Percentiles rank a stretch among this genome's conserved stretches.
Evolutionary conservation across 1,284 basidiomycete genomes (phyloP).

Genomic region (Xanthoconium separans): DNA sequence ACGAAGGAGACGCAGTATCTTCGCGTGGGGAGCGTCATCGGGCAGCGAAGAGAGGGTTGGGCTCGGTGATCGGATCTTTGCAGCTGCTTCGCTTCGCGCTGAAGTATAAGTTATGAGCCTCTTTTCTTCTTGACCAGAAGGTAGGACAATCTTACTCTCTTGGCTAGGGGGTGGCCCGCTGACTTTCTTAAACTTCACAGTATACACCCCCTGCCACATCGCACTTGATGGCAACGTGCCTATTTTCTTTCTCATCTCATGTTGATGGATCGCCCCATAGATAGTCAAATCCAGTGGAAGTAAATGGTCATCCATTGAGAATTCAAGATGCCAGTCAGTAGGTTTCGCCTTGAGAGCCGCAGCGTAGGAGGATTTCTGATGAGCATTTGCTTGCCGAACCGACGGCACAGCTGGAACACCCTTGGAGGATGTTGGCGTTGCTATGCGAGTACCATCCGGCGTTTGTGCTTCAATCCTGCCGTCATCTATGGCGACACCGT

Average conservation of each 20-base stretch:
- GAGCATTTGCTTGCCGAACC: slow-evolving; percentile 43
- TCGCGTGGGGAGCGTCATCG: slow-evolving; percentile 82
- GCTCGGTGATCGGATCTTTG: slow-evolving; percentile 58
- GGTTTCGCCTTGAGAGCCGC: slow-evolving; percentile 91
- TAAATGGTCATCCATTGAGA: slow-evolving; percentile 85
- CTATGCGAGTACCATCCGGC: slow-evolving; percentile 91
- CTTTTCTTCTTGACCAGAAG: slow-evolving; percentile 11
- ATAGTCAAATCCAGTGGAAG: slow-evolving; percentile 89
- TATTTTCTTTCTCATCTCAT: slow-evolving; percentile 73
- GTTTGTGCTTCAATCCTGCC: slow-evolving; percentile 93
- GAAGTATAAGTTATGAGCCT: slow-evolving; percentile 17
- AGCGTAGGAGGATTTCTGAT: slow-evolving; percentile 79
- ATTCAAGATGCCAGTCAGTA: slow-evolving; percentile 95
- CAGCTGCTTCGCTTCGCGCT: slow-evolving; percentile 38
- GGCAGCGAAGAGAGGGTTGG: slow-evolving; percentile 76
- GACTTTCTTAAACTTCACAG: slow-evolving; percentile 92
- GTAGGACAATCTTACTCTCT: slow-evolving; percentile 49
- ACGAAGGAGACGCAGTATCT: slow-evolving; percentile 87
- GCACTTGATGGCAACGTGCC: slow-evolving; percentile 62
- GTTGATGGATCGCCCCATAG: slow-evolving; percentile 92
- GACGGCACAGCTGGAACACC: slow-evolving; percentile 36
- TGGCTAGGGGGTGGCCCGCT: slow-evolving; percentile 70
- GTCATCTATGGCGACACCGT: slow-evolving; percentile 57
- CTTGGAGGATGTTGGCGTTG: slow-evolving; percentile 71
- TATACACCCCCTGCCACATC: slow-evolving; percentile 89